Base-by-base conservation (phyloP, 495 filamentous ascomycete species). In the Talaromyces adpressus region DNA sequence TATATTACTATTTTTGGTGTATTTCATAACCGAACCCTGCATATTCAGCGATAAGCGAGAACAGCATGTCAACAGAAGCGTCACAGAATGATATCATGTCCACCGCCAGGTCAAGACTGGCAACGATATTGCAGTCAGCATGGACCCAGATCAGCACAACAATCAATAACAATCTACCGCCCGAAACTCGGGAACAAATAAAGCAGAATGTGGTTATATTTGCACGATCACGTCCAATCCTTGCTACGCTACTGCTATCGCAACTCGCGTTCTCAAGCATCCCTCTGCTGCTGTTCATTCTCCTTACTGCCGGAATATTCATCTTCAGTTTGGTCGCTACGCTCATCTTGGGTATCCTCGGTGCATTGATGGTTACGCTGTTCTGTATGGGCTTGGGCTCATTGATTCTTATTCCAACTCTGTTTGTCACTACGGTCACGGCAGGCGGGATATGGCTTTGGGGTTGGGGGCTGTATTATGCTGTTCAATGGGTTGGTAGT, bases 331-430 rank as follows among this genome's bases (percentile, higher is more conserved):
- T 85, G 41, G 65, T 83, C 66, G 78, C 75, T 47, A 82, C 82
- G 51, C 61, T 90, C 6, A 51, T 84, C 61, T 62, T 80, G 36
- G 81, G 72, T 20, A 39, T 78, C 1, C 66, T 84, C 22, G 79
- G 71, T 23, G 81, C 79, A 5, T 67, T 79, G 53, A 60, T 86
- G 64, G 87, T 89, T 75, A 81, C 81, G 7, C 77, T 85, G 59
- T 83, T 86, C 72, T 85, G 83, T 77, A 78, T 82, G 62, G 82
- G 85, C 59, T 65, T 88, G 56, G 87, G 84, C n/a, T 74, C 87
- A 25, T 67, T 89, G 58, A 65, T 91, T 59, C 76, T 91, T 51
- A 73, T 88, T 5, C 88, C 87, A 0, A 82, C 83, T 7, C 68
- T 91, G 32, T 83, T 86, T 73, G 62, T 86, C 30, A 88, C 85